Conservation (phyloP, 345 rosid genomes). For the Xanthoceras sorbifolium region DNA sequence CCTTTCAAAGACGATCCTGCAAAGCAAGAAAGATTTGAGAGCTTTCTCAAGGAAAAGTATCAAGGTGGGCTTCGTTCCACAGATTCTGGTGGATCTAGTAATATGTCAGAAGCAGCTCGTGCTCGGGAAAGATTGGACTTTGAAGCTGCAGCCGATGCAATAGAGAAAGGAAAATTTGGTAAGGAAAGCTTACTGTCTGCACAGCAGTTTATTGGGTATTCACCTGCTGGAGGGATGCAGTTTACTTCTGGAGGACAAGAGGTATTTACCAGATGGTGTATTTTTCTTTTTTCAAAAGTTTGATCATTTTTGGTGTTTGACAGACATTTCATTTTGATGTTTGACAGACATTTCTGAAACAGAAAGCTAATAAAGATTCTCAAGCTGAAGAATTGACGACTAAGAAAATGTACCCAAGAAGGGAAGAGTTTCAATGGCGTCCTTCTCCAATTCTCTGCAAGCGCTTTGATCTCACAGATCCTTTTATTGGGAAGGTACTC, state of each 20-base stretch:
- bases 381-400: constrained; percentile 48
- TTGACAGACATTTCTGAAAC: constrained; percentile 37
- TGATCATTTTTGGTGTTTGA: constrained; percentile 23
- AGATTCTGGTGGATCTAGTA: constrained; percentile 48
- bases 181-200: constrained; percentile 45
- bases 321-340: constrained; percentile 29
- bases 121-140: constrained; percentile 94
- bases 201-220: constrained; percentile 46
- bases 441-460: constrained; percentile 90
- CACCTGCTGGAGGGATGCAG: constrained; percentile 61
- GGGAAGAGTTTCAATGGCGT: constrained; percentile 95
- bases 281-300: constrained; percentile 19
- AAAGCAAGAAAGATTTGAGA: constrained; percentile 94
- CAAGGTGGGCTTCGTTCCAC: constrained; percentile 85
- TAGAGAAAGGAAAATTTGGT: constrained; percentile 67
- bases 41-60: constrained; percentile 86
- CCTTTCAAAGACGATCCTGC: constrained; percentile 86
- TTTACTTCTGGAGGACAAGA: constrained; percentile 76
- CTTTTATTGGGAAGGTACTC: constrained; percentile 89
- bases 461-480: constrained; percentile 96
- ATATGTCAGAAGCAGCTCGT: constrained; percentile 88
- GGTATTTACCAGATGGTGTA: constrained; percentile 42
- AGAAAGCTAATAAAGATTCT: constrained; percentile 53
- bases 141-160: constrained; percentile 93
- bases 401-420: constrained; percentile 60